phyloP scores from a whole-genome alignment of 2,329 filamentous ascomycete genomes.

The Pseudopithomyces maydicus region DNA sequence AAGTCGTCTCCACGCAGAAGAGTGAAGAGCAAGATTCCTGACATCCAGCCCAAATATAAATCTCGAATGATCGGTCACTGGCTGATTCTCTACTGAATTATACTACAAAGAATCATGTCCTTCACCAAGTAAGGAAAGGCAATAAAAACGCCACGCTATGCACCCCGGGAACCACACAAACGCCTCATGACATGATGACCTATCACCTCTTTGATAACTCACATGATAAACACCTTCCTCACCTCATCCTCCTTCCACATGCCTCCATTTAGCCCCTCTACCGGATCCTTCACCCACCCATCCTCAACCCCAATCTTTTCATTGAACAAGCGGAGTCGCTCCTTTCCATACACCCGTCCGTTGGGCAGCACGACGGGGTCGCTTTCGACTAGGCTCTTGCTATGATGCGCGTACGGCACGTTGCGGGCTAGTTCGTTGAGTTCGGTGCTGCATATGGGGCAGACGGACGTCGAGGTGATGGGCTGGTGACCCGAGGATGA shows the following conservation, averaged over 20 bases:
- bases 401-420: slow-evolving; percentile 94
- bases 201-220: slow-evolving; percentile 4
- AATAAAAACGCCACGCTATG: slow-evolving; percentile 14
- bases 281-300: slow-evolving; percentile 76
- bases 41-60: too few relatives aligned
- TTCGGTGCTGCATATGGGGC: slow-evolving; percentile 94
- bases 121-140: too few relatives aligned
- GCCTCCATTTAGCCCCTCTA: slow-evolving; percentile 61
- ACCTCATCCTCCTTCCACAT: slow-evolving; percentile 59
- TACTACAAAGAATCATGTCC: too few relatives aligned
- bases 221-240: slow-evolving; percentile 92
- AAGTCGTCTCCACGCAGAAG: too few relatives aligned
- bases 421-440: slow-evolving; percentile 87
- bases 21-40: too few relatives aligned
- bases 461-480: slow-evolving; percentile 64
- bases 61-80: too few relatives aligned
- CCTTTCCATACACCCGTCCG: slow-evolving; percentile 79
- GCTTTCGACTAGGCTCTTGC: slow-evolving; percentile 87
- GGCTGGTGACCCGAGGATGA: slow-evolving; percentile 57
- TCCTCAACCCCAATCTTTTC: slow-evolving; percentile 74
- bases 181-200: background rate
- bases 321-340: slow-evolving; percentile 75
- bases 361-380: slow-evolving; percentile 89
- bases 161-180: background rate
- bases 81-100: too few relatives aligned